Evolutionary conservation across 805 yeast species (phyloP), one percentile per base, ranked within the genome.

Genomic region (Ogataea pignaliae): DNA sequence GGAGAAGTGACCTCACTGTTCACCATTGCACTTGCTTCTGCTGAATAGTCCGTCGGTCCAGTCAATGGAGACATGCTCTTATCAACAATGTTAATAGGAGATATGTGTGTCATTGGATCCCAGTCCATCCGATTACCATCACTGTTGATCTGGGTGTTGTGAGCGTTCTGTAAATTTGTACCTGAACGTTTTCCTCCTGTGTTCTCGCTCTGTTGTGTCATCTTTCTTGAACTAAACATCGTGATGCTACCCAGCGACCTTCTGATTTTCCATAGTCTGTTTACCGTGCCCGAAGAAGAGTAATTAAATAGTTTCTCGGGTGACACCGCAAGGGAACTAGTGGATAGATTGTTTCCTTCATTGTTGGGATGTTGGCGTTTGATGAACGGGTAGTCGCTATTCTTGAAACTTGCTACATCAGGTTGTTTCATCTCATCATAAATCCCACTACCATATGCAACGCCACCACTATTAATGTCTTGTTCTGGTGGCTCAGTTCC

Each of bases 51-150:
- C 7, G 29, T 4, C 7, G 15, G 29, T 35, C 15, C 21, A 30
- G 39, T 31, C 12, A 31, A 28, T 7, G 56, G 50, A 2, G 54
- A 48, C 21, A 46, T 39, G 9, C 43, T 46, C 13, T 39, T 47
- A 18, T 46, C 46, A 10, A 54, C 54, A 8, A 54, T 34, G 18
- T 48, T 47, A 21, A 52, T 48, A n/a, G 58, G 58, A 13, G 58
- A 52, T 12, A 52, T 28, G 26, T 45, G 44, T 2, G 44, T 33
- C 26, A 40, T 34, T 4, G 52, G 48, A 29, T 43, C 49, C 53
- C 52, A 50, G 37, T 12, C 14, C 13, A n/a, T 13, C 9, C 6
- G 14, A 30, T 4, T 30, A 9, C 14, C 14, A n/a, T 30, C 14
- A 4, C 33, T 9, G 13, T 30, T 30, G 3, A 6, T 10, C 4